Evolutionary conservation across 176 grass and related monocot species (phyloP), one percentile per base, ranked within the genome.

Genomic region (Oryza rufipogon): DNA sequence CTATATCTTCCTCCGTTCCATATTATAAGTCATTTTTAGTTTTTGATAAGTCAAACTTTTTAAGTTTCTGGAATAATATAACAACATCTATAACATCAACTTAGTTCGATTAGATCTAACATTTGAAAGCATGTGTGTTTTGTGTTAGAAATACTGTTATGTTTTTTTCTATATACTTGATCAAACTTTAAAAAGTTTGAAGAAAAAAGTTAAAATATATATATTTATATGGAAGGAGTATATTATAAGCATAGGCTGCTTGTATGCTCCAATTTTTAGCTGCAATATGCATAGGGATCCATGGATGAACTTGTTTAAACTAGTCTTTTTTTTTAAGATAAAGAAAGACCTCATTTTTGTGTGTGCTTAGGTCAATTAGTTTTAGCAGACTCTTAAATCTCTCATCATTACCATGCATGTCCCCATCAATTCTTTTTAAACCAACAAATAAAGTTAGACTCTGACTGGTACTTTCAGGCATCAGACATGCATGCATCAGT

Each of bases 401-500:
- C 6, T n/a, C 54, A n/a, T 58, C 54, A 58, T 58, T 17, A 17
- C 15, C 17, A 58, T 58, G 54, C 54, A 58, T 58, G 54, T 58
- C 54, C 54, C 54, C 19, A n/a, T 58, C 54, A 58, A 8, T 58
- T 58, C 19, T 58, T 58, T n/a, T 20, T 58, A 58, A 19, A 58
- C 20, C 70, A 11, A 23, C 78, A 12, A 60, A 42, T 26, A 71
- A 60, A 71, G 7, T 33, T 30, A 54, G 78, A 19, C 11, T 20
- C 26, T 36, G 17, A 56, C 66, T 22, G 22, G 36, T 16, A 58
- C 54, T 58, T 46, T 16, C 49, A 64, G 66, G 42, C 23, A 68
- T 52, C 49, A 52, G 49, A 52, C 14, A 73, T 46, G 66, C 75
- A 78, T 32, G 83, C 74, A 30, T 51, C 51, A 26, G 65, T 78